Evolutionary conservation across 768 basidiomycete genomes (phyloP).

Genomic region (Rhizopogon rudus): DNA sequence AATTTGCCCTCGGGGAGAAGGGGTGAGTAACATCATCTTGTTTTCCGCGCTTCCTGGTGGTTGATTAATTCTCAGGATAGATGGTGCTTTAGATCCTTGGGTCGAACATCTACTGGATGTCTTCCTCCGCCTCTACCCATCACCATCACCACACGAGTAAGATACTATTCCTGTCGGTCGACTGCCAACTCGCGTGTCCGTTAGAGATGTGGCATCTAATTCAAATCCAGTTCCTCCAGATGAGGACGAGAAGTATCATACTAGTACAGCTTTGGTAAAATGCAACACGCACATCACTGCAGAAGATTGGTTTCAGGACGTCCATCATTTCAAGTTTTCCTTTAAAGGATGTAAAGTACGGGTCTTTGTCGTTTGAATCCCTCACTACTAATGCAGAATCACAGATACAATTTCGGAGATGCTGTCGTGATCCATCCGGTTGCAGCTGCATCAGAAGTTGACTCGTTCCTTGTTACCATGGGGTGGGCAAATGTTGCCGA

Average conservation of each 20-base stretch:
- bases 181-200: slow-evolving; percentile 27
- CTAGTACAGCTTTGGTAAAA: slow-evolving; percentile 40
- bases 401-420: slow-evolving; percentile 77
- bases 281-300: slow-evolving; percentile 71
- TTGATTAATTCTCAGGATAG: slow-evolving; percentile 42
- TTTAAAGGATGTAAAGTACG: slow-evolving; percentile 61
- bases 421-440: slow-evolving; percentile 76
- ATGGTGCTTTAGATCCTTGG: slow-evolving; percentile 73
- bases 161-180: neutral
- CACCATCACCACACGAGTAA: slow-evolving; percentile 17
- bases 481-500: slow-evolving; percentile 68
- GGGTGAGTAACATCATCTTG: slow-evolving; percentile 45
- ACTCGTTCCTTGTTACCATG: slow-evolving; percentile 57
- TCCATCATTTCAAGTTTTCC: slow-evolving; percentile 80
- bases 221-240: slow-evolving; percentile 29
- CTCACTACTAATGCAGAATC: neutral
- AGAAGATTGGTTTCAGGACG: slow-evolving; percentile 89
- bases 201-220: neutral
- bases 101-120: slow-evolving; percentile 41
- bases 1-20: slow-evolving; percentile 68
- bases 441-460: slow-evolving; percentile 56
- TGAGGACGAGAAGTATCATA: slow-evolving; percentile 35
- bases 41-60: neutral
- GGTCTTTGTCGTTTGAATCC: slow-evolving; percentile 6
- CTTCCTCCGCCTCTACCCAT: slow-evolving; percentile 47